Evolutionary conservation across 768 basidiomycete genomes (phyloP).

Genomic region (Cystofilobasidium ferigula): DNA sequence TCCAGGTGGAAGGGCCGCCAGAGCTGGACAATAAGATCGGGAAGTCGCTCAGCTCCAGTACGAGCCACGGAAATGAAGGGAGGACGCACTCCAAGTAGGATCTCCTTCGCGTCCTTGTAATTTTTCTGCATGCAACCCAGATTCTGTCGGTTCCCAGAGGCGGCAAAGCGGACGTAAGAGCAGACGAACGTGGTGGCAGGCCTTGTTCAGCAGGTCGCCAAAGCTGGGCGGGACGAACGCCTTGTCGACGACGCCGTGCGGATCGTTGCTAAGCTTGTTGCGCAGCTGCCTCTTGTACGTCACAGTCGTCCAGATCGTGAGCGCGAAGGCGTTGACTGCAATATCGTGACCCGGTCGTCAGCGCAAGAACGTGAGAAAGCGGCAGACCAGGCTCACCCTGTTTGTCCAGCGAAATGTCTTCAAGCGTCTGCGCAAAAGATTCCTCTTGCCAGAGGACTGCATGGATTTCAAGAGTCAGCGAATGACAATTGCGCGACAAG

Average conservation of each 20-base stretch:
- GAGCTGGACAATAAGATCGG: slow-evolving; percentile 24
- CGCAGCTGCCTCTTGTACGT: slow-evolving; percentile 36
- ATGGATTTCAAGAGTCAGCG: too few relatives aligned
- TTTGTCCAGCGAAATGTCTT: slow-evolving; percentile 32
- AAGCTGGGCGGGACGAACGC: slow-evolving; percentile 36
- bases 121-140: slow-evolving; percentile 28
- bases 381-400: slow-evolving; percentile 28
- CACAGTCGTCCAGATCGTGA: slow-evolving; percentile 37
- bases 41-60: background rate
- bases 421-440: slow-evolving; percentile 32
- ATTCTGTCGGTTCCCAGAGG: too few relatives aligned
- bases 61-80: background rate
- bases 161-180: too few relatives aligned
- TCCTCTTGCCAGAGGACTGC: slow-evolving; percentile 34
- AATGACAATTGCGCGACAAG: background rate
- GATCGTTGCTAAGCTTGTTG: slow-evolving; percentile 30
- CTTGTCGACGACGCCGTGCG: slow-evolving; percentile 34
- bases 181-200: slow-evolving; percentile 35
- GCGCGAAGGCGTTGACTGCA: slow-evolving; percentile 32
- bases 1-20: slow-evolving; percentile 30
- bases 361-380: background rate
- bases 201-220: slow-evolving; percentile 36
- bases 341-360: background rate
- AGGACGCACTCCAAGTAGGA: slow-evolving; percentile 25
- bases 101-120: slow-evolving; percentile 33